phyloP scores from a whole-genome alignment of 2,329 filamentous ascomycete genomes.

The Alternaria panax region DNA sequence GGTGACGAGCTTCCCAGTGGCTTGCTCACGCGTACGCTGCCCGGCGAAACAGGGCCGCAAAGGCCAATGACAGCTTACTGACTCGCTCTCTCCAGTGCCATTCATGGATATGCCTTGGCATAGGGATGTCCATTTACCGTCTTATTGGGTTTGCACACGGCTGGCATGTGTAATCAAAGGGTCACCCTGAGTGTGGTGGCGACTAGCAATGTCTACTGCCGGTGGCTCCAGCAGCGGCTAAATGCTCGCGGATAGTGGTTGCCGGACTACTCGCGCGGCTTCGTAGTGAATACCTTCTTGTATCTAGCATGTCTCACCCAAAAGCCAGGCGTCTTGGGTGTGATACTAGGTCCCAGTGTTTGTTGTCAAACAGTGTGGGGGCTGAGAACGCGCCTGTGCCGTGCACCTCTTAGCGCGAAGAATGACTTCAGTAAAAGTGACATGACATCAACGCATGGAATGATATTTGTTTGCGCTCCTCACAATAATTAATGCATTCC shows the following conservation, averaged over 20 bases:
- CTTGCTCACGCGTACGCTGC: not conserved
- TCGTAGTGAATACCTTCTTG: not conserved
- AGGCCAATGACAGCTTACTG: conserved; percentile 1
- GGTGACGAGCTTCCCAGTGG: not conserved
- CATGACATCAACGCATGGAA: not conserved
- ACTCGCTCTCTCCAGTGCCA: not conserved
- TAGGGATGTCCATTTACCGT: conserved; percentile 6
- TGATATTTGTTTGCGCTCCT: not conserved
- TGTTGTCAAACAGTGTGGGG: conserved; percentile 1
- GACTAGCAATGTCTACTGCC: conserved; percentile 5
- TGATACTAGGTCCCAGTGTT: not conserved
- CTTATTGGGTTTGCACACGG: conserved; percentile 9
- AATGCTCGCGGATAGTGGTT: not conserved
- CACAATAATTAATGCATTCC: not conserved
- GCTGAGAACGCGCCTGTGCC: conserved; percentile 5
- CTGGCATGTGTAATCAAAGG: conserved; percentile 12
- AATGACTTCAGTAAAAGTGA: not conserved
- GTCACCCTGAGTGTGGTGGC: conserved; percentile 12
- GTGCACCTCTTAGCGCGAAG: conserved; percentile 3
- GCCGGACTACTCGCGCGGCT: not conserved
- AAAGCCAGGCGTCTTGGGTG: not conserved
- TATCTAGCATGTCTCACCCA: conserved; percentile 1
- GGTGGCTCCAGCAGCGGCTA: conserved; percentile 5
- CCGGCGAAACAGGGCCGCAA: not conserved
- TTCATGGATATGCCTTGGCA: conserved; percentile 3